These are phyloP conservation scores for Russula compacta DNA, from an alignment of 768 basidiomycete genomes.

Conservation along the genomic window DNA sequence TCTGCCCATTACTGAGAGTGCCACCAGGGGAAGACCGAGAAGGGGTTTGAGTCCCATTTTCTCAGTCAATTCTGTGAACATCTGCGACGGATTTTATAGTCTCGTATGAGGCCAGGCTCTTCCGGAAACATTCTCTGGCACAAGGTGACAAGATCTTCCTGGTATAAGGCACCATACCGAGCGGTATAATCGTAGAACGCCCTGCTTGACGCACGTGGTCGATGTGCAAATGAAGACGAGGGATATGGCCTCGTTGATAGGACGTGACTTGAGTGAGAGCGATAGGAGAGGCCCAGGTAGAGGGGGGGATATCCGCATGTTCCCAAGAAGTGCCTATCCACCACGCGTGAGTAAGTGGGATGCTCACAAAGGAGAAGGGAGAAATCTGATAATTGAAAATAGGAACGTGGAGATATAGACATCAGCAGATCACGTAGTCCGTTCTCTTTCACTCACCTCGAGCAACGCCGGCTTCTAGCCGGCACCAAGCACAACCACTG, in stretches of 20 bases:
- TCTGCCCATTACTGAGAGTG: slow-evolving; percentile 91
- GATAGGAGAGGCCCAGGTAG: slow-evolving; percentile 76
- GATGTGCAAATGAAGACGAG: slow-evolving; percentile 63
- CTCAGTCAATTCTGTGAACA: slow-evolving; percentile 45
- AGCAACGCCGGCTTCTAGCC: slow-evolving; percentile 55
- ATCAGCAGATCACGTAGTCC: too few relatives aligned
- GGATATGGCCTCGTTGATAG: slow-evolving; percentile 39
- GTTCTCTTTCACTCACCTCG: slow-evolving; percentile 40
- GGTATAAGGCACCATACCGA: slow-evolving; percentile 83
- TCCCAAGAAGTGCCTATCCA: slow-evolving; percentile 54
- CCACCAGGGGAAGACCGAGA: slow-evolving; percentile 77
- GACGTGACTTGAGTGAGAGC: slow-evolving; percentile 32
- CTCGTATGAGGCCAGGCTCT: slow-evolving; percentile 16
- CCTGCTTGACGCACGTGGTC: slow-evolving; percentile 45
- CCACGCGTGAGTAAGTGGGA: neutral
- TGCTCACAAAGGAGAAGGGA: too few relatives aligned
- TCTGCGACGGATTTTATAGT: slow-evolving; percentile 17
- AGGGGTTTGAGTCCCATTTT: slow-evolving; percentile 50
- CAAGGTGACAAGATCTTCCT: slow-evolving; percentile 74
- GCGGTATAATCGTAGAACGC: slow-evolving; percentile 92
- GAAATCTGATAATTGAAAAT: too few relatives aligned
- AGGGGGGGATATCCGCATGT: slow-evolving; percentile 58
- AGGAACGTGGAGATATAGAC: neutral
- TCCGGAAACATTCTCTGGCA: slow-evolving; percentile 50
- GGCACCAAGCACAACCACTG: slow-evolving; percentile 56